Base-by-base conservation (phyloP, 2,329 filamentous ascomycete species). In the Fusarium hainanense region DNA sequence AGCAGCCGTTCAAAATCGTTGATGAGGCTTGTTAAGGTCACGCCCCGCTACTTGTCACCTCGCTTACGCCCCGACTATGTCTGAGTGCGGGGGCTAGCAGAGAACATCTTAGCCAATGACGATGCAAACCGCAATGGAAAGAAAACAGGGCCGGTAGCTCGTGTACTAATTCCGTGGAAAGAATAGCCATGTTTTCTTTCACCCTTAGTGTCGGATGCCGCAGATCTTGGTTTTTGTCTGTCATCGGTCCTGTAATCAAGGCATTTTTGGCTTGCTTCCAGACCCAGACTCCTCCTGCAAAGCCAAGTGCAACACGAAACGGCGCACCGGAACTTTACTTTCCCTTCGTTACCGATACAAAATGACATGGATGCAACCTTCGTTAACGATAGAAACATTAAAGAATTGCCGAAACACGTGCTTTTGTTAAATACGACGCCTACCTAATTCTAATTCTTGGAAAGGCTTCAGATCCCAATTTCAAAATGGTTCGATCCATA, bases 211-310 rank as follows among this genome's bases (percentile, higher is more conserved):
- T 63, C 18, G 28, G 18, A 46, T 34, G 42, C 21, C 37, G 57
- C 18, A 50, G 71, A 80, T 80, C 79, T 81, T 63, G 71, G n/a
- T 75, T 81, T 80, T 76, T 67, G 70, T 58, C 67, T 66, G 73
- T 74, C 78, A 80, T 80, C 79, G 77, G 69, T 34, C 25, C 20
- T 58, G 34, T 43, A 27, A 54, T 32, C 58, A 54, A 59, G 54
- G 28, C 42, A 60, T 47, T 48, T 64, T 48, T 60, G 32, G 58
- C 28, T 63, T 67, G 18, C 18, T 37, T 37, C 34, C 18, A 37
- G 34, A 3, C 34, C 59, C 23, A 60, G 27, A 63, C 48, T 47
- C 20, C n/a, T 21, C 20, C 28, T 21, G 44, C 25, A 41, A 21
- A 20, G 34, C 23, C 32, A 21, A 20, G 25, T 32, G 20, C 46